Conservation (phyloP, 257 asterid species). For the Lycium ferocissimum region DNA sequence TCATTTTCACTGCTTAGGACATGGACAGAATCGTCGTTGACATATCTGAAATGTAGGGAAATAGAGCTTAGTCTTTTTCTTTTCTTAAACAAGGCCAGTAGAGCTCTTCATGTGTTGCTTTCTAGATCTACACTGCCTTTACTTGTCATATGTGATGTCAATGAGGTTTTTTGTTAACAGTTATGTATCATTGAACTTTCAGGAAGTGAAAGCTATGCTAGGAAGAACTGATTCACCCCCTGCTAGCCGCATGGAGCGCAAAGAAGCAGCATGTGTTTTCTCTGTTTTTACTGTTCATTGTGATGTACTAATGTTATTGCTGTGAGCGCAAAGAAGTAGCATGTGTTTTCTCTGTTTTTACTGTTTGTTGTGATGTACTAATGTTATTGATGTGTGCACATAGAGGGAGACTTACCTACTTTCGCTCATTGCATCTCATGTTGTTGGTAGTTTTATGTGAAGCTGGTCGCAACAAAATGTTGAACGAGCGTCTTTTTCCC, state of each 20-base stretch:
- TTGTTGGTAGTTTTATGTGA: neutral
- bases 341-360: neutral
- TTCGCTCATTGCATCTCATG: neutral
- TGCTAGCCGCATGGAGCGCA: neutral
- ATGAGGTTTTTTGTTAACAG: neutral
- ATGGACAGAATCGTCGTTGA: neutral
- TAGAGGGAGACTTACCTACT: neutral
- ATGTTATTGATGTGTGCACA: slow-evolving; percentile 8
- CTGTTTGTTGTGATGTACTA: neutral
- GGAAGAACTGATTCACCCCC: neutral
- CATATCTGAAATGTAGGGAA: neutral
- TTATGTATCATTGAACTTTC: neutral
- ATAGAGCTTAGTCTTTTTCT: neutral
- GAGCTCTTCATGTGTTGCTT: neutral
- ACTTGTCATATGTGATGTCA: neutral
- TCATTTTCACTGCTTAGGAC: neutral
- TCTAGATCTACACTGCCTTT: neutral
- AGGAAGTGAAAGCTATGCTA: slow-evolving; percentile 11
- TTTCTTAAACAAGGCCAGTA: neutral
- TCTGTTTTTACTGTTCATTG: neutral
- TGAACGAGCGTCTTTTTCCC: neutral
- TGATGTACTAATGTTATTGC: slow-evolving; percentile 19
- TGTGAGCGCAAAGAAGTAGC: neutral
- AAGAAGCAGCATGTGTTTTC: neutral
- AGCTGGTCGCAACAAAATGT: neutral